Evolutionary conservation across 257 asterid genomes (phyloP), one percentile per base, ranked within the genome.

Genomic region (Salvia splendens): DNA sequence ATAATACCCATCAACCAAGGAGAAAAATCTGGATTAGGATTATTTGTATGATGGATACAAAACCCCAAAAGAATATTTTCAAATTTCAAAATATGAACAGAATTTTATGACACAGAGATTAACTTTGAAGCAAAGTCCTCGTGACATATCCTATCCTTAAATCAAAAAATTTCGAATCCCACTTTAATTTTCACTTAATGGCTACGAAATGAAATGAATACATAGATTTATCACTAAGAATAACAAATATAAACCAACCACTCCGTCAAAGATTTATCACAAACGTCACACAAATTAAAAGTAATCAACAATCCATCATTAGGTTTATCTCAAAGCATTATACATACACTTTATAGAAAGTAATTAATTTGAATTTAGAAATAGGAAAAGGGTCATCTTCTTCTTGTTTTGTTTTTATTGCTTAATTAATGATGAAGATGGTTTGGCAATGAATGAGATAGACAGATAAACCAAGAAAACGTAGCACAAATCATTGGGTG

Each of bases 401-500:
- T 51, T 0, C 41, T 12, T 17, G 8, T 10, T 48, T 35, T 42
- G 12, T n/a, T 60, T 60, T 60, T 12, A 5, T 36, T 35, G 0
- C 14, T 12, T 32, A 36, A 36, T 60, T 33, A 54, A 66, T 66
- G 68, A 40, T 45, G 49, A 28, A 53, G 65, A 74, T 54, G 71
- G 59, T 60, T 59, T 58, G 74, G 73, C 62, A 76, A 73, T 71
- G 61, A 71, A 41, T 65, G 79, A 60, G 73, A 57, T 14, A 66
- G 74, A 82, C 66, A 72, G 33, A 65, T 49, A 57, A 56, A 78
- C 49, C 69, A 77, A 73, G 53, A 69, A 67, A 61, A 57, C 65
- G 67, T 55, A 67, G 80, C 80, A 74, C 82, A 83, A 85, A 85
- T 83, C 80, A 85, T 83, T 79, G 85, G 85, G 53, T 73, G 81